These are phyloP conservation scores for Dactylonectria estremocensis DNA, from an alignment of 2,329 filamentous ascomycete species.

Conservation along the genomic window DNA sequence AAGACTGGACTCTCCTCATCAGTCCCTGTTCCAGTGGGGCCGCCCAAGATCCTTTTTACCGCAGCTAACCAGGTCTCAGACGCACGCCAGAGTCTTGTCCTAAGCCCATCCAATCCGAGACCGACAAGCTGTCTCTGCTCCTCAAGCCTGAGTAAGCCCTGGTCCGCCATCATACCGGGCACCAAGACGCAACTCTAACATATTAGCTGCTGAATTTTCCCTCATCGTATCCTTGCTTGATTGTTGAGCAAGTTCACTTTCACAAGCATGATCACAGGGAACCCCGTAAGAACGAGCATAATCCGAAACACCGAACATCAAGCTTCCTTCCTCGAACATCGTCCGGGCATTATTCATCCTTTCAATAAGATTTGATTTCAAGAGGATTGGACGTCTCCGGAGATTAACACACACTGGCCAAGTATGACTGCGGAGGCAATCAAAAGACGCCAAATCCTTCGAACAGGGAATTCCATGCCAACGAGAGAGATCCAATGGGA, in stretches of 20 bases:
- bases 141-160: slow-evolving; percentile 1
- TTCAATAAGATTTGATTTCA: background rate
- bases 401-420: background rate
- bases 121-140: slow-evolving; percentile 3
- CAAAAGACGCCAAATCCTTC: background rate
- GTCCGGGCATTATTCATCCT: background rate
- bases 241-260: background rate
- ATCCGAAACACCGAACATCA: background rate
- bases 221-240: background rate
- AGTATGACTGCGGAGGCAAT: background rate
- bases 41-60: slow-evolving; percentile 3
- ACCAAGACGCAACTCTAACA: background rate
- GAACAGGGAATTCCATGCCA: background rate
- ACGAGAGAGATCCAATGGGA: background rate
- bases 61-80: slow-evolving; percentile 7
- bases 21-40: slow-evolving; percentile 5
- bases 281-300: background rate
- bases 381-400: background rate
- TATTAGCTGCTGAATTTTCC: background rate
- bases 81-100: background rate
- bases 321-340: background rate
- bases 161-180: background rate
- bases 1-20: background rate
- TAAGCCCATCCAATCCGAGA: background rate
- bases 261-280: background rate